phyloP scores from a whole-genome alignment of 208 protist genomes.

The Crithidia bombi region DNA sequence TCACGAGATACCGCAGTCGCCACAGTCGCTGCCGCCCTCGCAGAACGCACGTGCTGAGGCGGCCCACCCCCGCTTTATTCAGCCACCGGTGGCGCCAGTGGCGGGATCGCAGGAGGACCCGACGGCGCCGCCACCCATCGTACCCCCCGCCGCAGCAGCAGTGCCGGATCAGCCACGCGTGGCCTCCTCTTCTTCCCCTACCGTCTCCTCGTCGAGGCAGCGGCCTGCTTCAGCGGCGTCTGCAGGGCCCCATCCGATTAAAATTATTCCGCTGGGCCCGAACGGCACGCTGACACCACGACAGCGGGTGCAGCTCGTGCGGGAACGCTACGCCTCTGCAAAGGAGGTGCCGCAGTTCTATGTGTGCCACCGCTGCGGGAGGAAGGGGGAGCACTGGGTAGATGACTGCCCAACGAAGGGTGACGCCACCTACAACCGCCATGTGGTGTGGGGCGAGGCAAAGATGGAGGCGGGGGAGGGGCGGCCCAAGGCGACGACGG shows the following conservation, averaged over 20 bases:
- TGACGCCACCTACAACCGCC: conserved; percentile 67
- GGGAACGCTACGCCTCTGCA: conserved; percentile 62
- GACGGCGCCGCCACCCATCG: conserved; percentile 8
- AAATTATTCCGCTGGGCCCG: conserved; percentile 66
- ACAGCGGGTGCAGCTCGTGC: conserved; percentile 76
- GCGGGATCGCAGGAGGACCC: not conserved
- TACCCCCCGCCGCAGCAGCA: not conserved
- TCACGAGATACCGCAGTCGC: not conserved
- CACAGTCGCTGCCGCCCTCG: not conserved
- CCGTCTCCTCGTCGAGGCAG: not conserved
- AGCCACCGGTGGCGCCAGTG: conserved; percentile 7
- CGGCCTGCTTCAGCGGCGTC: not conserved
- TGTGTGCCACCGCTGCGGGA: conserved; percentile 81
- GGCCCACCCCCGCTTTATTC: conserved; percentile 26
- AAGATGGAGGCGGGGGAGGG: conserved; percentile 33
- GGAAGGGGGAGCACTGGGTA: conserved; percentile 81
- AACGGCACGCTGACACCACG: conserved; percentile 69
- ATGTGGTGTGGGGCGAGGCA: conserved; percentile 75
- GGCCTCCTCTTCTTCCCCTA: not conserved
- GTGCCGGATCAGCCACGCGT: not conserved
- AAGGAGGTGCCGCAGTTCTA: conserved; percentile 76
- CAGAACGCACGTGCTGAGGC: not conserved
- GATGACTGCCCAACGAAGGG: conserved; percentile 70
- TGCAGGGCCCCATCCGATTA: conserved; percentile 20
- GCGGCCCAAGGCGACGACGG: not conserved